Evolutionary conservation across 2,329 filamentous ascomycete genomes (phyloP).

Genomic region (Aureobasidium mangrovei): DNA sequence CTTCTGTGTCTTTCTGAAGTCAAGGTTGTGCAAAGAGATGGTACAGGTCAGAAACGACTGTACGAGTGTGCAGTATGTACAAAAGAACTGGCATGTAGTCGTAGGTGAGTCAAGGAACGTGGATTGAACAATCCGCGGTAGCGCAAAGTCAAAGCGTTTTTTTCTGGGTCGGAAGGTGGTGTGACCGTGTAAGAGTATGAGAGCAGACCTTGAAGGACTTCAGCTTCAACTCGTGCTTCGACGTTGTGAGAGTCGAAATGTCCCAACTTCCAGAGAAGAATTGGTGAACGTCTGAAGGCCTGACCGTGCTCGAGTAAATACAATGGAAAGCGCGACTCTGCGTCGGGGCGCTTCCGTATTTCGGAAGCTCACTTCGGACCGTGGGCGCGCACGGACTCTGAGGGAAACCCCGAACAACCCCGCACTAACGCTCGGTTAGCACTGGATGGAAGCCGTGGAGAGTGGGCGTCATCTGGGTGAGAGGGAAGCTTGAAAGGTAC

Average conservation of each 20-base stretch:
- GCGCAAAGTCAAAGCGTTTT: conserved; percentile 8
- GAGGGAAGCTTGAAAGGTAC: neutral
- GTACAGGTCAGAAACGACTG: neutral
- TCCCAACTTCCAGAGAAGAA: neutral
- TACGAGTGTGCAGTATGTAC: neutral
- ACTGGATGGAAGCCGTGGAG: neutral
- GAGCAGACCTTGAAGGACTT: neutral
- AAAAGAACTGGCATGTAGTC: neutral
- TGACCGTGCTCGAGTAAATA: no score
- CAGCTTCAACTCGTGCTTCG: no score
- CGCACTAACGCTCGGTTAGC: neutral
- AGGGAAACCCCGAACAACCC: neutral
- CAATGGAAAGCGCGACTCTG: neutral
- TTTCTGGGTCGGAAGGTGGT: neutral
- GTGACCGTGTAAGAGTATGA: neutral
- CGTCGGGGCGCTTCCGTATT: neutral
- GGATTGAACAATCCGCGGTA: neutral
- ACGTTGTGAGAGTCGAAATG: no score
- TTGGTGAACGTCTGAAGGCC: neutral
- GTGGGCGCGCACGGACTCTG: neutral
- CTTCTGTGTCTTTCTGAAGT: neutral
- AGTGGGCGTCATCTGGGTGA: conserved; percentile 1
- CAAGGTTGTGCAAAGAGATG: neutral
- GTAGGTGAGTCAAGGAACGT: conserved; percentile 3
- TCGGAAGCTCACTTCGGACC: conserved; percentile 1